phyloP scores from a whole-genome alignment of 2,329 filamentous ascomycete species.

The Fusarium setosum region DNA sequence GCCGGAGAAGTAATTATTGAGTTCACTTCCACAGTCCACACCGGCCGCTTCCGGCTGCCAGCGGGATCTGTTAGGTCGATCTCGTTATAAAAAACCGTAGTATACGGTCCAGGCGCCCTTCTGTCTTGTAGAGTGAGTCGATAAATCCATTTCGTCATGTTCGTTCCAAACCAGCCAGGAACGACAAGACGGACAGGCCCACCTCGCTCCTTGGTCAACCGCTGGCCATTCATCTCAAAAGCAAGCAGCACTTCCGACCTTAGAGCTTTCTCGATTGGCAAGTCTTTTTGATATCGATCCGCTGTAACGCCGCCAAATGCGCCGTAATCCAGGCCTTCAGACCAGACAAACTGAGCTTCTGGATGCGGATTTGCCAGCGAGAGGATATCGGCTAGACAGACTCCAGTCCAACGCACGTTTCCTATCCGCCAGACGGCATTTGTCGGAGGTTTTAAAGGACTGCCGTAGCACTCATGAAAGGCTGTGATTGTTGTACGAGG shows the following conservation, averaged over 20 bases:
- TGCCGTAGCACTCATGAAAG: conserved; percentile 24
- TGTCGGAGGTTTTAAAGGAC: background rate
- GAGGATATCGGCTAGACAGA: background rate
- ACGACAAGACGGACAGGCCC: conserved; percentile 16
- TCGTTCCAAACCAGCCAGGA: conserved; percentile 20
- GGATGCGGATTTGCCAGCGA: background rate
- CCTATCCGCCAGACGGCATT: conserved; percentile 9
- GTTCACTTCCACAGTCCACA: conserved; percentile 22
- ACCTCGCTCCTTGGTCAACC: conserved; percentile 9
- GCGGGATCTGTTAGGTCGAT: background rate
- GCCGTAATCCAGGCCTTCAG: conserved; percentile 9
- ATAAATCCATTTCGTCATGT: conserved; percentile 22
- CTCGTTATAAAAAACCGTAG: conserved; percentile 12
- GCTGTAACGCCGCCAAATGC: conserved; percentile 3
- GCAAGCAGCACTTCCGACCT: background rate
- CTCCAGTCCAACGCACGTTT: conserved; percentile 13
- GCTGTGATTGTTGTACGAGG: conserved; percentile 4
- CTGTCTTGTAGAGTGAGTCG: background rate
- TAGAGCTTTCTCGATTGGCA: background rate
- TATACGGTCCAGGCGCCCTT: conserved; percentile 4
- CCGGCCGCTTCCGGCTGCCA: background rate
- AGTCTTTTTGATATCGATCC: conserved; percentile 20
- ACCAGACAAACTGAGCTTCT: conserved; percentile 12
- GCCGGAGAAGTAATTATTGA: conserved; percentile 13
- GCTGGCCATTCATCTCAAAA: background rate